A percentile compares a stretch with the other conserved stretches of the same genome.
Evolutionary conservation across 805 yeast species (phyloP).

Genomic region (Myxozyma neglecta): DNA sequence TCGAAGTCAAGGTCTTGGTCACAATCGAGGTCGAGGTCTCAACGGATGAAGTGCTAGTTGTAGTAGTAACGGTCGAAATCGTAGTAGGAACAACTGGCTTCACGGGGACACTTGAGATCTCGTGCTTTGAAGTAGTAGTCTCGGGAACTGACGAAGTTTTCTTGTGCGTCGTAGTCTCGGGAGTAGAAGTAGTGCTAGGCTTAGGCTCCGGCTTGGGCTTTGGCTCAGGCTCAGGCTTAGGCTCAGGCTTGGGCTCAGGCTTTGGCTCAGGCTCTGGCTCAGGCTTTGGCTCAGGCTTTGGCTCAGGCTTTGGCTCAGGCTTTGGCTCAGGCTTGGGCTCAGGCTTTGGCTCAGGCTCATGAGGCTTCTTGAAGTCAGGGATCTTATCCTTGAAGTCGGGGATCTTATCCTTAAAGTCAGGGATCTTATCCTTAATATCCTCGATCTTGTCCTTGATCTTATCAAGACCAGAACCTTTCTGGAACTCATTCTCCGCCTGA

Average conservation of each 20-base stretch:
- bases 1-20: not conserved
- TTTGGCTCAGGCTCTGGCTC: too few species aligned
- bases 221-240: too few species aligned
- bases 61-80: not conserved
- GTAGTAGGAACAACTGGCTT: not conserved
- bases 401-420: slow-evolving; percentile 1
- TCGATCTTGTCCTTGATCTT: not conserved
- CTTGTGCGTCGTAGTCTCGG: not conserved
- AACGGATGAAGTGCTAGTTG: not conserved
- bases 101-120: not conserved
- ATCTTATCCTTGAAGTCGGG: slow-evolving; percentile 3
- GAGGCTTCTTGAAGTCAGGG: slow-evolving; percentile 1
- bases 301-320: not conserved
- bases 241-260: too few species aligned
- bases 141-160: not conserved
- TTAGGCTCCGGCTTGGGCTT: too few species aligned
- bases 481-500: not conserved
- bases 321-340: not conserved
- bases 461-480: not conserved
- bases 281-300: not conserved
- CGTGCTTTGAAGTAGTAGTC: not conserved
- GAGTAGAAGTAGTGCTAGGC: not conserved
- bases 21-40: not conserved
- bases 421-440: not conserved
- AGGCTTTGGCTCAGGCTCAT: not conserved